phyloP scores from a whole-genome alignment of 768 basidiomycete species.

The Lactarius sanguifluus region DNA sequence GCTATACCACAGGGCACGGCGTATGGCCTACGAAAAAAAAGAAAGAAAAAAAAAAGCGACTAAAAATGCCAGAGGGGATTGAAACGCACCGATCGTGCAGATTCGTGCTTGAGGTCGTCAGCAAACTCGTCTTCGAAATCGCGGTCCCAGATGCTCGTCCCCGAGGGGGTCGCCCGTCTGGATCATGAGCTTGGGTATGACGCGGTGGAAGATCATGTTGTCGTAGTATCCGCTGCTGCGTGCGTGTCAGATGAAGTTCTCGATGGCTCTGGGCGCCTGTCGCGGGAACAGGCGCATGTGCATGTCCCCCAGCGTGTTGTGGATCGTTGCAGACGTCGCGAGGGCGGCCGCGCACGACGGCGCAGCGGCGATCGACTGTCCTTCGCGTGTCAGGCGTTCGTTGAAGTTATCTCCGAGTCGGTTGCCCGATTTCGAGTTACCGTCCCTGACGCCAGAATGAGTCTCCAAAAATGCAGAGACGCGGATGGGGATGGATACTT shows the following conservation, averaged over 20 bases:
- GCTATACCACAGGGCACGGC: constrained; percentile 47
- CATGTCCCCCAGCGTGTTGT: constrained; percentile 95
- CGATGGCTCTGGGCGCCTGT: constrained; percentile 91
- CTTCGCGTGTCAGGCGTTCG: constrained; percentile 94
- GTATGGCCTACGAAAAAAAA: constrained; percentile 65
- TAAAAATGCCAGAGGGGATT: background rate
- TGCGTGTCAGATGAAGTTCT: constrained; percentile 95
- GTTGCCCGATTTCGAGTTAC: constrained; percentile 66
- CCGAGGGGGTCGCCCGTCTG: constrained; percentile 96
- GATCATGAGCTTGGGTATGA: constrained; percentile 98
- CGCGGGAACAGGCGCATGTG: constrained; percentile 86
- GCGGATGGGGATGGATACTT: constrained; percentile 34
- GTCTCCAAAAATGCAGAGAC: background rate
- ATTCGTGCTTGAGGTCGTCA: constrained; percentile 85
- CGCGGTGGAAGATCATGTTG: constrained; percentile 91
- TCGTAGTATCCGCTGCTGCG: constrained; percentile 84
- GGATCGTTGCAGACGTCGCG: constrained; percentile 82
- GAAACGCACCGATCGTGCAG: constrained; percentile 46
- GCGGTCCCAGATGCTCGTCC: constrained; percentile 85
- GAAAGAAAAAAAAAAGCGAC: background rate
- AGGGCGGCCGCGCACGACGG: constrained; percentile 64
- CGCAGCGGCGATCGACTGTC: constrained; percentile 77
- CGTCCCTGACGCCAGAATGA: constrained; percentile 59
- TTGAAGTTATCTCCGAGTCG: constrained; percentile 87
- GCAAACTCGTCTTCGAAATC: constrained; percentile 95